A percentile compares a stretch with the other conserved stretches of the same genome.
phyloP scores from a whole-genome alignment of 2,329 filamentous ascomycete genomes.

The Penicillium verrucosum region DNA sequence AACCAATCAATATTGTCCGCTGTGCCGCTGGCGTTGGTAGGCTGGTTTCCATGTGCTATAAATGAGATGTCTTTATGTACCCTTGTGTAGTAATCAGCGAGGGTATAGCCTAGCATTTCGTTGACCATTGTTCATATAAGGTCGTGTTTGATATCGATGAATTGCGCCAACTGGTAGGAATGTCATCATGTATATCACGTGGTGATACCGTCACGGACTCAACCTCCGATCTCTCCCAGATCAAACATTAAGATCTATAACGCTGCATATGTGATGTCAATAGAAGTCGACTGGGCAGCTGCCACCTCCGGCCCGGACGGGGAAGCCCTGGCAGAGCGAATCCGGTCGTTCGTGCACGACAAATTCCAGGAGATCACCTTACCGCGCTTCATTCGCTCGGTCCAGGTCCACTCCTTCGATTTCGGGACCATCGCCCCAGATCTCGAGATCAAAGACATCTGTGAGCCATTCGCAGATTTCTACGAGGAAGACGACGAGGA shows the following conservation, averaged over 20 bases:
- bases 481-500: slow-evolving; percentile 74
- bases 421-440: slow-evolving; percentile 81
- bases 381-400: slow-evolving; percentile 93
- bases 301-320: slow-evolving; percentile 88
- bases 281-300: slow-evolving; percentile 95
- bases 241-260: slow-evolving; percentile 2
- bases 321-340: slow-evolving; percentile 74
- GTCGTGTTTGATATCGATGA: background rate
- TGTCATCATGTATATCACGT: slow-evolving; percentile 3
- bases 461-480: slow-evolving; percentile 91
- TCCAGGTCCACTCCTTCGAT: slow-evolving; percentile 89
- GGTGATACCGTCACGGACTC: slow-evolving; percentile 12
- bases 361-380: slow-evolving; percentile 91
- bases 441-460: slow-evolving; percentile 93
- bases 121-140: background rate
- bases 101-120: no score
- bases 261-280: slow-evolving; percentile 67
- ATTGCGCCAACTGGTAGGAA: background rate
- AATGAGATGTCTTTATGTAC: background rate
- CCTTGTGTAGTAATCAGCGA: background rate
- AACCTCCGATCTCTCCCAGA: slow-evolving; percentile 5
- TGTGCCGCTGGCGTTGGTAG: no score
- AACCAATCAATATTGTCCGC: no score
- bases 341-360: slow-evolving; percentile 90
- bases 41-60: background rate